These are phyloP conservation scores for Aquanectria penicillioides DNA, from an alignment of 2,329 filamentous ascomycete genomes.

Conservation along the genomic window DNA sequence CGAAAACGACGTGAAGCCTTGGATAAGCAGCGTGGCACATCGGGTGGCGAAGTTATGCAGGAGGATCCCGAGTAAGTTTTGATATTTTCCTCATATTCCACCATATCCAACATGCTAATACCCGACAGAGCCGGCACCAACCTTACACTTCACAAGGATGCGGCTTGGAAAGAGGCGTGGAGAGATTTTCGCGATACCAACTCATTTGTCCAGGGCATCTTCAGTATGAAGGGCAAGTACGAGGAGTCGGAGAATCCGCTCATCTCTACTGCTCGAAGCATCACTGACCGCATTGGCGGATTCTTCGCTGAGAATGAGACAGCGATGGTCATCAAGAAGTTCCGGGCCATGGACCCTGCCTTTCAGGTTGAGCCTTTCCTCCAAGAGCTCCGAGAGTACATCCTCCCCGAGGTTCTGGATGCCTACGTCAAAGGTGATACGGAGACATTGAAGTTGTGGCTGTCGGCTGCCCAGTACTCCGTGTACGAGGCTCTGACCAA, in stretches of 20 bases:
- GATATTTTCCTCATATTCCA: not conserved
- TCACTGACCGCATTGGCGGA: constrained; percentile 90
- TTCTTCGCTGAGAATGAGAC: constrained; percentile 99
- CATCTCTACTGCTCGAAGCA: constrained; percentile 90
- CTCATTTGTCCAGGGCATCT: constrained; percentile 87
- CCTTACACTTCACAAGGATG: constrained; percentile 94
- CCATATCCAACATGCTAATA: constrained; percentile 44
- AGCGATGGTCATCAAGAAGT: constrained; percentile 96
- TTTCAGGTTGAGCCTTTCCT: constrained; percentile 97
- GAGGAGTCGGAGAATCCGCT: constrained; percentile 98
- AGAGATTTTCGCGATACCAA: constrained; percentile 91
- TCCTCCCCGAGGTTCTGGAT: constrained; percentile 94
- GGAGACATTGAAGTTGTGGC: constrained; percentile 91
- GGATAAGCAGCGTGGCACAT: constrained; percentile 69
- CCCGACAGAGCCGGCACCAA: constrained; percentile 90
- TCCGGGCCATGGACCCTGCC: constrained; percentile 91
- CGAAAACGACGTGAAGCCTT: constrained; percentile 79
- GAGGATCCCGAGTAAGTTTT: constrained; percentile 87
- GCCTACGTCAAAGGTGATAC: constrained; percentile 97
- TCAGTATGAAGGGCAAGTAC: constrained; percentile 86
- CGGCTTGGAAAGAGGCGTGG: constrained; percentile 99
- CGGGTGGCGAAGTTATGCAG: constrained; percentile 68
- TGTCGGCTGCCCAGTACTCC: constrained; percentile 94
- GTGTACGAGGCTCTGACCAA: constrained; percentile 97
- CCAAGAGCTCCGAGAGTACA: constrained; percentile 96